Base-by-base conservation (phyloP, 768 basidiomycete species). In the Pholiota conissans region DNA sequence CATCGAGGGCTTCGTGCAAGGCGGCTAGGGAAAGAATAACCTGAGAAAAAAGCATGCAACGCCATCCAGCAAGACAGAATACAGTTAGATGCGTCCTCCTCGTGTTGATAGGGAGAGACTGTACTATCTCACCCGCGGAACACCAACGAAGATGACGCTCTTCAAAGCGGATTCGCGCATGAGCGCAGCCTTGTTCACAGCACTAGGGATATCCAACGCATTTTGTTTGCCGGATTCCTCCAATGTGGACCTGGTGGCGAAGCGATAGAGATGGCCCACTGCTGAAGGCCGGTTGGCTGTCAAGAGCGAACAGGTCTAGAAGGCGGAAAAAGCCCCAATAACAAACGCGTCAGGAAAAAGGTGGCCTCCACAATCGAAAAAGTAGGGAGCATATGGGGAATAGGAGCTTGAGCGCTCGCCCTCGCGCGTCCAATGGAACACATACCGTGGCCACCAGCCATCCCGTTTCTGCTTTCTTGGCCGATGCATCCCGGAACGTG, bases 111-210 rank as follows among this genome's bases (percentile, higher is more conserved):
- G 24, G 29, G 51, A 53, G n/a, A 22, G n/a, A n/a, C n/a, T n/a
- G n/a, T n/a, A 52, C 32, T 35, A n/a, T 73, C 85, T 76, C 69
- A 91, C 91, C 70, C 90, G 81, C 64, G 92, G 91, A 54, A 93
- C 90, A 45, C 92, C 91, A 55, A 93, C 84, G 68, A 96, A 95
- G 65, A 94, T 90, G 67, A 85, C 83, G 68, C 91, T 93, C 76
- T 96, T 96, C 70, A 96, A 68, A 28, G 90, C 91, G 28, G 91
- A 84, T 76, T 96, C 94, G 45, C 94, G 82, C 84, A 96, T 94
- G 62, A 93, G 70, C 62, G 91, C 90, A 61, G 90, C 91, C 69
- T 80, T 87, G 72, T 84, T 82, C 57, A 89, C 78, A 50, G 86
- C 85, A 58, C 81, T 83, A 58, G 79, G 70, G 53, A 85, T 59